Evolutionary conservation across 1,284 basidiomycete species (phyloP).

Genomic region (Polyporus tsugae): DNA sequence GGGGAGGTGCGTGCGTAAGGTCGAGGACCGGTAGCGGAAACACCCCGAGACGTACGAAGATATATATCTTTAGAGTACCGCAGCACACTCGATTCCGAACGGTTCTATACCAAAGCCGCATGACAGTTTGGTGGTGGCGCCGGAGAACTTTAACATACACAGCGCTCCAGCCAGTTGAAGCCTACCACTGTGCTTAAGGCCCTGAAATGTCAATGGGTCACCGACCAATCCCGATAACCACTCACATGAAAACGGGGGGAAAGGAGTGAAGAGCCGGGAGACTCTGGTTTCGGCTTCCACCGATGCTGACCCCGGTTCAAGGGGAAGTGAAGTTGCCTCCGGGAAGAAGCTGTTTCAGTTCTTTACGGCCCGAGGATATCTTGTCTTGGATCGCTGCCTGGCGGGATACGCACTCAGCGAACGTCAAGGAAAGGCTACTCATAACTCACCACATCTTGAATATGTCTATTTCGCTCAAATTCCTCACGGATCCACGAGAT

Average conservation of each 20-base stretch:
- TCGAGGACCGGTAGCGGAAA: not conserved
- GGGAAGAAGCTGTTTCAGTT: conserved; percentile 60
- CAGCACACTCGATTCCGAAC: conserved; percentile 13
- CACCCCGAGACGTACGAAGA: not conserved
- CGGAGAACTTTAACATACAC: not conserved
- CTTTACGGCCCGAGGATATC: conserved; percentile 58
- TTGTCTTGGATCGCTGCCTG: conserved; percentile 43
- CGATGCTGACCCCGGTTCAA: not conserved
- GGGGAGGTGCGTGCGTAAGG: not conserved
- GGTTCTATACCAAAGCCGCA: not conserved
- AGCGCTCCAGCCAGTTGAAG: not conserved
- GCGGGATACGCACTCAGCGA: conserved; percentile 6
- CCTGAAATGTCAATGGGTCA: not conserved
- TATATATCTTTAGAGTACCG: conserved; percentile 16
- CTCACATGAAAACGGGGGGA: not conserved
- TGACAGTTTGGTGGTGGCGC: not conserved
- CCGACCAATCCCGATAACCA: not conserved
- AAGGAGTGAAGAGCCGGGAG: not conserved
- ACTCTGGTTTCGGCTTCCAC: not conserved
- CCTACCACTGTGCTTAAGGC: not conserved
- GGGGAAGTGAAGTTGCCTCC: conserved; percentile 13
- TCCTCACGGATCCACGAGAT: conserved; percentile 76
- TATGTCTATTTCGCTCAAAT: conserved; percentile 67
- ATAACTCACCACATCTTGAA: conserved; percentile 61
- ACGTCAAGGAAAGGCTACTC: conserved; percentile 1